Percentiles rank a stretch among this genome's conserved stretches.
These are phyloP conservation scores for Aspergillus persii DNA, from an alignment of 2,329 filamentous ascomycete genomes.

Conservation along the genomic window DNA sequence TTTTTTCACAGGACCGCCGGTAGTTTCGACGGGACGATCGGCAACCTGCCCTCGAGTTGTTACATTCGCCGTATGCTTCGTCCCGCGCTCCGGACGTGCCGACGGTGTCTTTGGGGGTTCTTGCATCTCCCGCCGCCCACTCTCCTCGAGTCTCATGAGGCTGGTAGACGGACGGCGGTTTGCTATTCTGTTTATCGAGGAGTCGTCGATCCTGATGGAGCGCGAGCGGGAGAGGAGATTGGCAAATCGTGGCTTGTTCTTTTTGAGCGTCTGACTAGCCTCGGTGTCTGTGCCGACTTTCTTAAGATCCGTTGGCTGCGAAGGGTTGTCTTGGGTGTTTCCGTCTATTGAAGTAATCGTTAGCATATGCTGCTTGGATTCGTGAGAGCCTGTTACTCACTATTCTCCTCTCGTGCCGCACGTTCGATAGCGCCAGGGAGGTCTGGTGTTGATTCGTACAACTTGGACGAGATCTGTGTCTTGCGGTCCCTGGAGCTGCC, in stretches of 20 bases:
- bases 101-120: conserved; percentile 62
- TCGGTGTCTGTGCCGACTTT: conserved; percentile 31
- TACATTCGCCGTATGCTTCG: conserved; percentile 66
- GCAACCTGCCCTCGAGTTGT: conserved; percentile 68
- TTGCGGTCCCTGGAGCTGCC: conserved; percentile 46
- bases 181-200: conserved; percentile 29
- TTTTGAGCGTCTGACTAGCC: conserved; percentile 31
- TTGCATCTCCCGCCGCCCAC: conserved; percentile 33
- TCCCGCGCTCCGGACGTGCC: conserved; percentile 64
- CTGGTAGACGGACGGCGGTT: conserved; percentile 40
- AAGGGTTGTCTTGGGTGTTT: conserved; percentile 20
- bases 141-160: conserved; percentile 39
- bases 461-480: conserved; percentile 32
- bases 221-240: conserved; percentile 45
- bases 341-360: conserved; percentile 16
- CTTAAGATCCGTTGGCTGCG: conserved; percentile 22
- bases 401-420: conserved; percentile 27
- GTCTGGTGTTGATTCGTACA: conserved; percentile 44
- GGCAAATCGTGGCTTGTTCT: conserved; percentile 45
- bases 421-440: conserved; percentile 33
- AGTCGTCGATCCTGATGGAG: conserved; percentile 45
- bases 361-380: conserved; percentile 3
- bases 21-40: conserved; percentile 55
- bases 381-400: conserved; percentile 17
- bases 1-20: conserved; percentile 30